Evolutionary conservation across 2,329 filamentous ascomycete species (phyloP).

Genomic region (Pestalotiopsis sp.): DNA sequence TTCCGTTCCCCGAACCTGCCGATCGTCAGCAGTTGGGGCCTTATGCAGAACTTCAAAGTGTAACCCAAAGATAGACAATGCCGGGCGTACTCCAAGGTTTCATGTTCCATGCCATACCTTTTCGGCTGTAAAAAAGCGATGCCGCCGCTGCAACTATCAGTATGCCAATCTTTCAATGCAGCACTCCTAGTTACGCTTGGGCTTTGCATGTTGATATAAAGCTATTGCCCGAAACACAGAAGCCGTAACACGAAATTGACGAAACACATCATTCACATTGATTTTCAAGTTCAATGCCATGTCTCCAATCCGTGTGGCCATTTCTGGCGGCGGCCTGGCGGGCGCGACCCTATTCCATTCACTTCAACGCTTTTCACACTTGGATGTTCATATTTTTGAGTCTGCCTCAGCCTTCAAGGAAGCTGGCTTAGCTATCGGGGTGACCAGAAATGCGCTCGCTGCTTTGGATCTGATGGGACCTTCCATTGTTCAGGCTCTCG

Average conservation of each 20-base stretch:
- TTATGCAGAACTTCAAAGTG: no score
- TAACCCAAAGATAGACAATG: no score
- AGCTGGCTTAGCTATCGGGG: conserved; percentile 14
- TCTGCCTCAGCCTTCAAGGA: conserved; percentile 17
- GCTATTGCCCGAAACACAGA: neutral
- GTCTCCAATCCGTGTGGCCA: conserved; percentile 12
- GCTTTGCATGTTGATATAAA: no score
- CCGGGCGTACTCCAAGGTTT: no score
- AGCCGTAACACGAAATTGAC: neutral
- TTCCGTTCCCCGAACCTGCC: no score
- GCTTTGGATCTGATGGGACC: conserved; percentile 17
- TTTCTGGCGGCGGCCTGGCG: conserved; percentile 15
- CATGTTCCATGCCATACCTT: no score
- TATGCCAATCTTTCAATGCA: no score
- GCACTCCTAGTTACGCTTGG: no score
- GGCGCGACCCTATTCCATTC: conserved; percentile 16
- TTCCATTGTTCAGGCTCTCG: conserved; percentile 9
- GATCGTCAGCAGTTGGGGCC: no score
- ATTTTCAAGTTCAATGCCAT: neutral
- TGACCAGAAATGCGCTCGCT: conserved; percentile 13
- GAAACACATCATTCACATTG: neutral
- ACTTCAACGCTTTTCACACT: conserved; percentile 12
- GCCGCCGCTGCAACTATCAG: no score
- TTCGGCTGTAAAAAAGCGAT: no score
- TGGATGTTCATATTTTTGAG: conserved; percentile 21